phyloP scores from a whole-genome alignment of 2,329 filamentous ascomycete species.

The Aschersonia sp. region DNA sequence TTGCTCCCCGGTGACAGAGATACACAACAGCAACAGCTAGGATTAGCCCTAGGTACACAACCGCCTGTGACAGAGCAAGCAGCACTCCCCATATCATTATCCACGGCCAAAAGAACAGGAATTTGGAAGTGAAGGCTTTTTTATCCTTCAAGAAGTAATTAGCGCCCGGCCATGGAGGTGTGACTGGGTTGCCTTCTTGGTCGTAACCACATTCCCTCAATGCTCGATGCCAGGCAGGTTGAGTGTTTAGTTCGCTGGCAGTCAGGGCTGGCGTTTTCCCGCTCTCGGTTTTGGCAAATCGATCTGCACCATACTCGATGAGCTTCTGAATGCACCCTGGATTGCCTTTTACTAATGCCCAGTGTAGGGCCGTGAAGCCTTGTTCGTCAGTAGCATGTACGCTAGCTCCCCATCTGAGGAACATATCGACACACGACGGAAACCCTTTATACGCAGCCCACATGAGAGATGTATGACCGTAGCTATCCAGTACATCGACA shows the following conservation, averaged over 20 bases:
- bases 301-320: constrained; percentile 87
- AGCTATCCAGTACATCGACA: constrained; percentile 78
- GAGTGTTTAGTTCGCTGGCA: constrained; percentile 80
- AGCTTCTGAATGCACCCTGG: constrained; percentile 83
- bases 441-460: constrained; percentile 98
- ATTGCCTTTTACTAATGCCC: constrained; percentile 89
- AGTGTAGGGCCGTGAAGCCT: constrained; percentile 88
- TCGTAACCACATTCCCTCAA: constrained; percentile 75
- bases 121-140: constrained; percentile 63
- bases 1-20: constrained; percentile 61
- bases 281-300: constrained; percentile 76
- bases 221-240: constrained; percentile 66
- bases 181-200: constrained; percentile 56
- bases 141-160: constrained; percentile 63
- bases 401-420: constrained; percentile 87
- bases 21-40: constrained; percentile 51
- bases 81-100: constrained; percentile 57
- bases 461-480: constrained; percentile 91
- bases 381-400: constrained; percentile 83
- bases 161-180: constrained; percentile 57
- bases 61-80: constrained; percentile 57
- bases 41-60: constrained; percentile 64
- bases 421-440: constrained; percentile 79
- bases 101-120: constrained; percentile 85
- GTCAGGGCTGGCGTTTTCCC: constrained; percentile 83